Evolutionary conservation across 108 stramenopile genomes (phyloP), one percentile per base, ranked within the genome.

Genomic region (Skeletonema menzelii): DNA sequence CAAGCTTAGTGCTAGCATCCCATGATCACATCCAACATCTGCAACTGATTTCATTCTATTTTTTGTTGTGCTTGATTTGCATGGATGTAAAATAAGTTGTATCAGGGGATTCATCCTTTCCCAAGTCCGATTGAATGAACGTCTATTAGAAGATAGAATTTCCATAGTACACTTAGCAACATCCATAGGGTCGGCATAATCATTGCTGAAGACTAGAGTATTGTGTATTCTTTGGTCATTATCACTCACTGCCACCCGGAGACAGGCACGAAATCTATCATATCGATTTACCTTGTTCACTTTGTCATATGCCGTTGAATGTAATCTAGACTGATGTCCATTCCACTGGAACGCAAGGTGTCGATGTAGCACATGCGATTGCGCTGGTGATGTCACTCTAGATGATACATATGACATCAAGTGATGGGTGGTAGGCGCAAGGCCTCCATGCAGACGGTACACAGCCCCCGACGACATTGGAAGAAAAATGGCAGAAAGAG

Each of bases 1-100:
- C 64, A 94, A 62, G n/a, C 83, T 82, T 10, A 87, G 57, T 19
- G 90, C 77, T 22, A 94, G 63, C 34, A 91, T 68, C 6, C 93
- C 93, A 68, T 94, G 93, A 77, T 94, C 93, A 27, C 90, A 91
- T 5, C 90, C 93, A 27, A 94, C 76, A 67, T 94, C 93, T 13
- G 85, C 88, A 32, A 88, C 69, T 11, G 86, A 78, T 27, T 8
- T 65, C 27, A 62, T 22, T n/a, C 15, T 27, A 34, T 46, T 49
- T 8, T 32, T 32, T 7, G 11, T 32, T 7, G 11, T 37, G 3
- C 20, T 61, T 17, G 40, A 55, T 17, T 42, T 31, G 32, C 30
- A 60, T 28, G 79, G 47, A 8, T 6, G 30, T 22, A 73, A 10
- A 34, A 80, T 59, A 22, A 73, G 67, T 28, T 80, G 61, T 17